A percentile compares a stretch with the other conserved stretches of the same genome.
phyloP scores from a whole-genome alignment of 1,284 basidiomycete species.

The Tremellales sp. region DNA sequence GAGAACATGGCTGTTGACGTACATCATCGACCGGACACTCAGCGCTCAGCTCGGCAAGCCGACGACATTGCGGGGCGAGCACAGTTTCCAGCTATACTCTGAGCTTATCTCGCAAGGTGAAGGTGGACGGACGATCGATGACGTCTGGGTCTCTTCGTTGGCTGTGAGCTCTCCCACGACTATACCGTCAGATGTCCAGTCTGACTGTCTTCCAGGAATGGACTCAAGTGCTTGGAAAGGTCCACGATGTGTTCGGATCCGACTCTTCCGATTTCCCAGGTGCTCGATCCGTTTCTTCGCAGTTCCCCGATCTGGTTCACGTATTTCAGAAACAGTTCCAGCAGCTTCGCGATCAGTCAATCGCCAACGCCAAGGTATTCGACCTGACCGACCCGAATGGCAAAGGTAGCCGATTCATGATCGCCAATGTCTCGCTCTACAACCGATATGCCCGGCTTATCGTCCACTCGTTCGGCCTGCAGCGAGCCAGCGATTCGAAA shows the following conservation, averaged over 20 bases:
- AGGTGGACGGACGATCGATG: slow-evolving; percentile 1
- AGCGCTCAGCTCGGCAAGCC: slow-evolving; percentile 30
- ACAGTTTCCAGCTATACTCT: slow-evolving; percentile 13
- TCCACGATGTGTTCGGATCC: slow-evolving; percentile 18
- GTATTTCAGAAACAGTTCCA: slow-evolving; percentile 18
- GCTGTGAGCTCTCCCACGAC: no score
- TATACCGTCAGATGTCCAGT: no score
- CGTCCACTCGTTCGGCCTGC: slow-evolving; percentile 26
- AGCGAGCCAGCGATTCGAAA: slow-evolving; percentile 14
- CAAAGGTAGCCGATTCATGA: not conserved
- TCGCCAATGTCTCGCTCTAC: slow-evolving; percentile 18
- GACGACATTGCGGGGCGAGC: slow-evolving; percentile 13
- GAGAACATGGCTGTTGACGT: slow-evolving; percentile 30
- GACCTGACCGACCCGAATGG: not conserved
- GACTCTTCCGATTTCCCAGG: slow-evolving; percentile 6
- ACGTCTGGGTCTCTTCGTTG: slow-evolving; percentile 20
- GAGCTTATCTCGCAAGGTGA: not conserved
- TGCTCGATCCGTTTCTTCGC: not conserved
- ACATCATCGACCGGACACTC: slow-evolving; percentile 24
- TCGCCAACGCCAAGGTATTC: not conserved
- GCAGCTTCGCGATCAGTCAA: slow-evolving; percentile 16
- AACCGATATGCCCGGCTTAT: slow-evolving; percentile 27
- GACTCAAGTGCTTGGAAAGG: slow-evolving; percentile 22
- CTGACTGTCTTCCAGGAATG: slow-evolving; percentile 26
- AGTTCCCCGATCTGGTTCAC: slow-evolving; percentile 10